Evolutionary conservation across 805 yeast genomes (phyloP).

Genomic region (Sungouiozyma ichnusensis): DNA sequence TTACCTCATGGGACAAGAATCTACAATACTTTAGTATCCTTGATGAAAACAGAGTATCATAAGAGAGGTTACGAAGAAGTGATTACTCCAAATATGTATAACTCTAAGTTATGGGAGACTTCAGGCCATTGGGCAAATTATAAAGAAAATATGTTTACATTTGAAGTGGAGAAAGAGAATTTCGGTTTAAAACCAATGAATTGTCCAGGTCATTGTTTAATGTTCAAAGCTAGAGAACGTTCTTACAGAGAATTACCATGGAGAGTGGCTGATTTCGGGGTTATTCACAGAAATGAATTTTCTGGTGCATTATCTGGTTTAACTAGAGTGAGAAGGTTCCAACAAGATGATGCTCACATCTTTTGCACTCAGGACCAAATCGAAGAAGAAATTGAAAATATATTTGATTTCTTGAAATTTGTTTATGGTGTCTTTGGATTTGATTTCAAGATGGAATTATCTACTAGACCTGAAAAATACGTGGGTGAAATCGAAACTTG

Average conservation of each 20-base stretch:
- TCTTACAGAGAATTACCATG: constrained; percentile 95
- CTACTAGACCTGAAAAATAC: constrained; percentile 94
- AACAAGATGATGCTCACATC: constrained; percentile 97
- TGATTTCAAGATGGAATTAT: constrained; percentile 91
- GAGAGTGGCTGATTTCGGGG: constrained; percentile 98
- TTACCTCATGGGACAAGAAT: constrained; percentile 98
- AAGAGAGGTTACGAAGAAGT: constrained; percentile 96
- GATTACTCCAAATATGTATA: constrained; percentile 97
- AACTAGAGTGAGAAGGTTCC: constrained; percentile 97
- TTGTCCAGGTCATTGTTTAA: constrained; percentile 87
- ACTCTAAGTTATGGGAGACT: constrained; percentile 94
- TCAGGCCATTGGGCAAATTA: constrained; percentile 99
- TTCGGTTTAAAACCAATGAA: constrained; percentile 93
- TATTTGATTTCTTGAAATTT: constrained; percentile 75
- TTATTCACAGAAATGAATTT: constrained; percentile 91
- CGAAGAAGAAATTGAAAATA: constrained; percentile 69
- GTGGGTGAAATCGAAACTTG: constrained; percentile 93
- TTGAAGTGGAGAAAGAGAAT: constrained; percentile 92
- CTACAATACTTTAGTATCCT: constrained; percentile 74
- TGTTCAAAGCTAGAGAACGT: constrained; percentile 86
- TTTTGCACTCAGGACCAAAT: constrained; percentile 92
- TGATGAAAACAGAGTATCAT: constrained; percentile 76
- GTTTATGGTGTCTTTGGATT: constrained; percentile 90
- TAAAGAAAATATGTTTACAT: constrained; percentile 93
- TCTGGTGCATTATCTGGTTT: constrained; percentile 91